A percentile compares a stretch with the other conserved stretches of the same genome.
Evolutionary conservation across 2,329 filamentous ascomycete species (phyloP).

Genomic region (Colletotrichum incanum): DNA sequence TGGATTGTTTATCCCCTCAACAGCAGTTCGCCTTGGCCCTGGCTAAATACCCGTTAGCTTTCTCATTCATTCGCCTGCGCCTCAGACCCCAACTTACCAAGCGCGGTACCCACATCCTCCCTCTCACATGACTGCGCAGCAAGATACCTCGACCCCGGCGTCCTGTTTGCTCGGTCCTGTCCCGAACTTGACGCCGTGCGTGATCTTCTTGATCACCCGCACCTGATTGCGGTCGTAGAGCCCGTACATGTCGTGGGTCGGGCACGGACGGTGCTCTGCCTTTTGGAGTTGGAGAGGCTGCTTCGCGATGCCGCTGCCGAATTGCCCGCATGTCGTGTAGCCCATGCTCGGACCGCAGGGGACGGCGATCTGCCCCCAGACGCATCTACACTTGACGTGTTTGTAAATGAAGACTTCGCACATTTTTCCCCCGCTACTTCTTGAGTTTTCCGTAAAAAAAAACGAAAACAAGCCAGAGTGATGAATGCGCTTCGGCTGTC

Average conservation of each 20-base stretch:
- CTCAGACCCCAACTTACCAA: slow-evolving; percentile 5
- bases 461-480: neutral
- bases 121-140: slow-evolving; percentile 56
- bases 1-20: neutral
- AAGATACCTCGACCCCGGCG: slow-evolving; percentile 55
- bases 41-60: slow-evolving; percentile 22
- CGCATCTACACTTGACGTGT: slow-evolving; percentile 66
- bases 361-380: slow-evolving; percentile 64
- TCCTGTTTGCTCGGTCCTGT: slow-evolving; percentile 59
- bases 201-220: slow-evolving; percentile 62
- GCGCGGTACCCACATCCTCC: neutral
- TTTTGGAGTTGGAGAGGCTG: slow-evolving; percentile 53
- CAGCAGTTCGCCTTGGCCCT: slow-evolving; percentile 18
- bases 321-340: slow-evolving; percentile 65
- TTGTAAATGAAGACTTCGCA: slow-evolving; percentile 65
- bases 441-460: neutral
- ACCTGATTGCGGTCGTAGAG: slow-evolving; percentile 64
- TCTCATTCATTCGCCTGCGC: neutral
- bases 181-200: slow-evolving; percentile 64
- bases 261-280: slow-evolving; percentile 58
- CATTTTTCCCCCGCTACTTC: slow-evolving; percentile 53
- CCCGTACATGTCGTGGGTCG: slow-evolving; percentile 57
- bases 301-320: slow-evolving; percentile 51
- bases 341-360: slow-evolving; percentile 66
- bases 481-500: neutral